Conservation (phyloP, 805 yeast genomes). For the Candida nanaspora region DNA sequence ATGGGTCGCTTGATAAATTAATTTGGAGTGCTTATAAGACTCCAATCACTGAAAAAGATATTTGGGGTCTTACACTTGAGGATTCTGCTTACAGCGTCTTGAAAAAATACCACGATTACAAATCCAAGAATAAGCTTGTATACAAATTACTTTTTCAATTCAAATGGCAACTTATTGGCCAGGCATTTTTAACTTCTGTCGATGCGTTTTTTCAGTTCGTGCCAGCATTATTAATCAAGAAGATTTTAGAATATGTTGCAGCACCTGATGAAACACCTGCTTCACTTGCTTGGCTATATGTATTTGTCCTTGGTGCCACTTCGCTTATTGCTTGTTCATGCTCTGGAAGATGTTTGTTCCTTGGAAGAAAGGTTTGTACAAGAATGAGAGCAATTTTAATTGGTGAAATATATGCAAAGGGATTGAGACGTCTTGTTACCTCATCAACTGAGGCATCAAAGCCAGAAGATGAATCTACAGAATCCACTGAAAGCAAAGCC, state of each 20-base stretch:
- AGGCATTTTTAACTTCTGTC: slow-evolving; percentile 64
- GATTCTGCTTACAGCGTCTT: slow-evolving; percentile 75
- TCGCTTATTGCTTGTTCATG: slow-evolving; percentile 53
- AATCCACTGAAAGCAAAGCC: slow-evolving; percentile 2
- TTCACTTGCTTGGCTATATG: slow-evolving; percentile 84
- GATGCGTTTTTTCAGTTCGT: slow-evolving; percentile 63
- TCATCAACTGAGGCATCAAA: slow-evolving; percentile 26
- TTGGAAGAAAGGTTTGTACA: slow-evolving; percentile 89
- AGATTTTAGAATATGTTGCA: slow-evolving; percentile 77
- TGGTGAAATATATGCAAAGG: slow-evolving; percentile 90
- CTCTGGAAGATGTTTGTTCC: slow-evolving; percentile 75
- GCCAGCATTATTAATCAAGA: slow-evolving; percentile 75
- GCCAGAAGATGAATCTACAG: slow-evolving; percentile 29
- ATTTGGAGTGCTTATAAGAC: slow-evolving; percentile 56
- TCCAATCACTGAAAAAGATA: slow-evolving; percentile 52
- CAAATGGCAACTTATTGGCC: slow-evolving; percentile 51
- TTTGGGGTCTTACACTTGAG: slow-evolving; percentile 78
- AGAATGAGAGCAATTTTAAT: slow-evolving; percentile 85
- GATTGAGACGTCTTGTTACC: slow-evolving; percentile 70
- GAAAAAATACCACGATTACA: slow-evolving; percentile 49
- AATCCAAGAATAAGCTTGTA: slow-evolving; percentile 46
- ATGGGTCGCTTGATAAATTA: slow-evolving; percentile 71
- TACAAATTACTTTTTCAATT: slow-evolving; percentile 57
- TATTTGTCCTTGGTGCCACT: slow-evolving; percentile 59
- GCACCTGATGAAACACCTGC: slow-evolving; percentile 54